These are phyloP conservation scores for California macrophylla DNA, from an alignment of 441 rosid species.

Conservation along the genomic window DNA sequence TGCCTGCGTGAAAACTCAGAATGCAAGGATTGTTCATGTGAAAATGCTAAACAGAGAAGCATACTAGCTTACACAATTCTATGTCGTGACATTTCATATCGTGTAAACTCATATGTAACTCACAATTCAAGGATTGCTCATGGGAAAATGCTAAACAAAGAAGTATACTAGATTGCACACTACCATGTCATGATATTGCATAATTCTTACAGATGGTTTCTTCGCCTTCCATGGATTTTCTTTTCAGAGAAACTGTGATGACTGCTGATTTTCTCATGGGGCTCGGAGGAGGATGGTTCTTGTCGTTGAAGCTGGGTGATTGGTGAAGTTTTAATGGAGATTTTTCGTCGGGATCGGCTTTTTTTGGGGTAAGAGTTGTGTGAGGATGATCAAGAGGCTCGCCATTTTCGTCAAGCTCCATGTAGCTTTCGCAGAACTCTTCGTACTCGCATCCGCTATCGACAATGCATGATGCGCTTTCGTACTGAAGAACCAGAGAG, in stretches of 20 bases:
- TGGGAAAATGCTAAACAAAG: too few species aligned
- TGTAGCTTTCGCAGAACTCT: conserved; percentile 47
- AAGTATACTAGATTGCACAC: too few species aligned
- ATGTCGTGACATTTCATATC: too few species aligned
- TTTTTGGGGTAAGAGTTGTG: neutral
- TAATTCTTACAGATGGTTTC: conserved; percentile 45
- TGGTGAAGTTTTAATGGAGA: conserved; percentile 30
- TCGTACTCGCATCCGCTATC: conserved; percentile 33
- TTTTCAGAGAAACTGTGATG: conserved; percentile 49
- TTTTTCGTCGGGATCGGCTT: conserved; percentile 31
- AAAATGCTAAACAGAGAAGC: too few species aligned
- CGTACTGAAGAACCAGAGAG: conserved; percentile 42
- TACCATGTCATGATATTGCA: too few species aligned
- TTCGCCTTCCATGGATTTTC: conserved; percentile 50
- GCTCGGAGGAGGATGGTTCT: neutral
- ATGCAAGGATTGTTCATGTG: too few species aligned
- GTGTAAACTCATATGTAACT: too few species aligned
- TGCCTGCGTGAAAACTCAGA: conserved; percentile 19
- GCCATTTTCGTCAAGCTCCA: conserved; percentile 37
- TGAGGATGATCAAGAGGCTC: neutral
- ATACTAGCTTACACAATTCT: too few species aligned
- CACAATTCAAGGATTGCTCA: too few species aligned
- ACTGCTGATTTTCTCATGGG: conserved; percentile 33
- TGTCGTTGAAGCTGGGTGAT: conserved; percentile 1
- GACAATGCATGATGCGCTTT: conserved; percentile 25